A percentile compares a stretch with the other conserved stretches of the same genome.
Conservation (phyloP, 2,329 filamentous ascomycete species). For the Trichoderma sp. region DNA sequence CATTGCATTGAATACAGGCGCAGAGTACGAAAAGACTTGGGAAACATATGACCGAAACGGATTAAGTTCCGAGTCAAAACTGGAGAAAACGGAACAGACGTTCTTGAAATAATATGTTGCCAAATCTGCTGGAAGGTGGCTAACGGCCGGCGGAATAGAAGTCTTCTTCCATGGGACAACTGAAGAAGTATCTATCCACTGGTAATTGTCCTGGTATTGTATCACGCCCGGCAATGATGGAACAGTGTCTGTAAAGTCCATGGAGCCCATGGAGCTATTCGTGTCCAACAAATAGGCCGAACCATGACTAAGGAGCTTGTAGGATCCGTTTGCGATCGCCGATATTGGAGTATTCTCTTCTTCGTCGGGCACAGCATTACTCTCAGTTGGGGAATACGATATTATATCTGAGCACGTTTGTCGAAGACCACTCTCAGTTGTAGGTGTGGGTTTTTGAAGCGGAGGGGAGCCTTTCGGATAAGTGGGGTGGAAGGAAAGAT, state of each 20-base stretch:
- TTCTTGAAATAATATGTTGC: background rate
- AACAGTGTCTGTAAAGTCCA: background rate
- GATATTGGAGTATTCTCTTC: background rate
- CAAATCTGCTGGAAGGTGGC: background rate
- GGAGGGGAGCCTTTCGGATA: background rate
- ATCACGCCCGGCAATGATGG: background rate
- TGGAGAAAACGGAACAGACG: background rate
- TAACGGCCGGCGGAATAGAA: background rate
- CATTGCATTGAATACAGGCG: background rate
- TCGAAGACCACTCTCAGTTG: background rate
- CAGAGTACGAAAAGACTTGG: background rate
- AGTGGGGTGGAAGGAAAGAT: background rate
- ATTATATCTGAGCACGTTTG: background rate
- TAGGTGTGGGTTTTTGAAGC: background rate
- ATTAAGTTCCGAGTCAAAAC: background rate
- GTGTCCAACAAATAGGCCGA: background rate
- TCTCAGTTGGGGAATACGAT: background rate
- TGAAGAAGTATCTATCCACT: background rate
- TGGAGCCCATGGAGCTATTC: background rate
- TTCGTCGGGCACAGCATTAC: background rate
- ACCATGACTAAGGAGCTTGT: background rate
- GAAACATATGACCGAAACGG: background rate
- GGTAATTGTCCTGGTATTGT: background rate
- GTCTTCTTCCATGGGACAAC: background rate
- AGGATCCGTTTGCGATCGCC: background rate